Evolutionary conservation across 73 alveolate species (phyloP), one percentile per base, ranked within the genome.

Genomic region (Paramecium octaurelia): DNA sequence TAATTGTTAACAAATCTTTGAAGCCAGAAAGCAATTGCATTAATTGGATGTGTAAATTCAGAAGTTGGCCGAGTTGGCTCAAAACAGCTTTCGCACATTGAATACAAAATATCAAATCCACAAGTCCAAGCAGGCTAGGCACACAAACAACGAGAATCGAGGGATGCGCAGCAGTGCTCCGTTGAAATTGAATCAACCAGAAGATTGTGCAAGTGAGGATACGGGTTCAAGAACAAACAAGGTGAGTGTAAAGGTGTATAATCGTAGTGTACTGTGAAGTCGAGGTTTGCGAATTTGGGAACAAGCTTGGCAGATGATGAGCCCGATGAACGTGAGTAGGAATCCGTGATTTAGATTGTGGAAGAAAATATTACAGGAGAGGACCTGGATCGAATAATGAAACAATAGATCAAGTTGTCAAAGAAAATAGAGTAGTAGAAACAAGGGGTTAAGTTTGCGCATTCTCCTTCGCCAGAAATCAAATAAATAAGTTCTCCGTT

Each of bases 141-240:
- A 35, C 14, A 77, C 38, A 16, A 77, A 36, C 18, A 10, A 58
- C 4, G 90, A 77, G 14, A 27, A 35, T 70, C 6, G 21, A 59
- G 57, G 90, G 12, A 77, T 77, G 90, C 42, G 48, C 4, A 44
- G 46, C 43, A 77, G 90, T 70, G 86, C 86, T 31, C 86, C 86
- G 3, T 38, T 70, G 6, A 31, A 70, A 70, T 70, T 18, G 7
- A 21, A 21, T 42, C 24, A 44, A 27, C 42, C 40, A 20, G 71
- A 77, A 35, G 71, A 77, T 20, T 20, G 35, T 16, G 12, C 40
- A 14, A 21, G 48, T 27, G 90, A 77, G 8, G 71, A 42, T 8
- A 77, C 71, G 8, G 38, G 86, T 29, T 35, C 86, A 70, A 70
- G 27, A 34, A 70, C 57, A 31, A 34, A 24, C 21, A 70, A 70